Base-by-base conservation (phyloP, 2,329 filamentous ascomycete species). In the Mycosphaerella arachidis region DNA sequence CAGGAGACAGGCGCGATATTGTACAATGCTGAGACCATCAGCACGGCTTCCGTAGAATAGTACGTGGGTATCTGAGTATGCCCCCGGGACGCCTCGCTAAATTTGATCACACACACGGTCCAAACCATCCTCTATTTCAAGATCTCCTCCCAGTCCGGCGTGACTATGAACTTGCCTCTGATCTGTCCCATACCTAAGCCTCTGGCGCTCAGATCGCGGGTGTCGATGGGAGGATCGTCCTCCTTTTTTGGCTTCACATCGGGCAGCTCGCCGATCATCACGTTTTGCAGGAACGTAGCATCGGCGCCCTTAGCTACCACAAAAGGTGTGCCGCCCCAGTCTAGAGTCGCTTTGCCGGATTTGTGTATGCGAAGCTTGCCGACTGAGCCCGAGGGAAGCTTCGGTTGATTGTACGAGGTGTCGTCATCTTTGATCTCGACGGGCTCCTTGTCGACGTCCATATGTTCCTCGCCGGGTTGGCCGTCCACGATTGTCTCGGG, bases 111-210 rank as follows among this genome's bases (percentile, higher is more conserved):
- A 10, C 20, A 35, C 2, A 35, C 12, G 31, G 8, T 8, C 20
- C 3, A 30, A 35, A 16, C 30, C 4, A 3, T 24, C 7, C 55
- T 62, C 50, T 57, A 52, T 35, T 18, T 65, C 57, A 81, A 71
- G 62, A 86, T 79, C 66, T 80, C 76, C 51, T 77, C 76, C 82
- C 84, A 86, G 69, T 87, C 79, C 13, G 85, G 85, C 54, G 79
- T 82, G 35, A 86, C 81, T 1, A 87, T 82, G 68, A 87, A 86
- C 72, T 86, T 87, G 56, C 82, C 83, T 71, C 81, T 83, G n/a
- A 87, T 77, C 67, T 85, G 80, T 8, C 84, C 85, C 76, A 87
- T 82, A 2, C 80, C 80, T 72, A 80, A 81, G 1, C 78, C 79
- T 13, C 71, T 73, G 18, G 62, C 63, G 30, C 30, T 30, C 24